Conservation (phyloP, 78 protist genomes). For the Pigoraptor vietnamica region DNA sequence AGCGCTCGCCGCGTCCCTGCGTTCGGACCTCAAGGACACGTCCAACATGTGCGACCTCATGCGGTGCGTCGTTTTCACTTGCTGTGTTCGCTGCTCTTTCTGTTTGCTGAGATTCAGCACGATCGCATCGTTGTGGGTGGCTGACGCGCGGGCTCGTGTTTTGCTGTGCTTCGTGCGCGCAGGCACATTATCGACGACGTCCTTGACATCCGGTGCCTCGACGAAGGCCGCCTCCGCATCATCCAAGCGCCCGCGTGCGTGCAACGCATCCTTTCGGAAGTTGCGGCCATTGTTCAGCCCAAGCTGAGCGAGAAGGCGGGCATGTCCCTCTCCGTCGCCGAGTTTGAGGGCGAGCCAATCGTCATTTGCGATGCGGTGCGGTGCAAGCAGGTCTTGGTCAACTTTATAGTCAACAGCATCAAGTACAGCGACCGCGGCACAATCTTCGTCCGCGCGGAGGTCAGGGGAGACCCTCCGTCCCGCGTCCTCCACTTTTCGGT, state of each 20-base stretch:
- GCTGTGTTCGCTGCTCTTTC: neutral
- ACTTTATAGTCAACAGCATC: neutral
- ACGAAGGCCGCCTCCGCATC: neutral
- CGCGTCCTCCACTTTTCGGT: too few relatives aligned
- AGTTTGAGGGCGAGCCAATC: neutral
- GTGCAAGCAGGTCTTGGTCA: neutral
- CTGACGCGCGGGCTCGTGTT: neutral
- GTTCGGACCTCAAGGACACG: neutral
- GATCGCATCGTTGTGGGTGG: neutral
- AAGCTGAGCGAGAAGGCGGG: neutral
- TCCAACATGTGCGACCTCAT: neutral
- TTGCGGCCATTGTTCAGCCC: neutral
- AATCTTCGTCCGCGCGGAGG: neutral
- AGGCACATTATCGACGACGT: neutral
- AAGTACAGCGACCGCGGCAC: neutral
- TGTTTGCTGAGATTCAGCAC: neutral
- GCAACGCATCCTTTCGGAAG: neutral
- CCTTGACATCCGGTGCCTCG: neutral
- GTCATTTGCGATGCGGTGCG: neutral
- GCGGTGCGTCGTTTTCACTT: neutral
- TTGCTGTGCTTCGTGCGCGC: neutral
- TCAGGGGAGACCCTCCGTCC: too few relatives aligned
- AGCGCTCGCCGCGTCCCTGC: too few relatives aligned
- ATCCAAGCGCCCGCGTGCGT: neutral
- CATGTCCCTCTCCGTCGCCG: neutral